A percentile compares a stretch with the other conserved stretches of the same genome.
phyloP scores from a whole-genome alignment of 495 filamentous ascomycete species.

The Penicillium daleae region DNA sequence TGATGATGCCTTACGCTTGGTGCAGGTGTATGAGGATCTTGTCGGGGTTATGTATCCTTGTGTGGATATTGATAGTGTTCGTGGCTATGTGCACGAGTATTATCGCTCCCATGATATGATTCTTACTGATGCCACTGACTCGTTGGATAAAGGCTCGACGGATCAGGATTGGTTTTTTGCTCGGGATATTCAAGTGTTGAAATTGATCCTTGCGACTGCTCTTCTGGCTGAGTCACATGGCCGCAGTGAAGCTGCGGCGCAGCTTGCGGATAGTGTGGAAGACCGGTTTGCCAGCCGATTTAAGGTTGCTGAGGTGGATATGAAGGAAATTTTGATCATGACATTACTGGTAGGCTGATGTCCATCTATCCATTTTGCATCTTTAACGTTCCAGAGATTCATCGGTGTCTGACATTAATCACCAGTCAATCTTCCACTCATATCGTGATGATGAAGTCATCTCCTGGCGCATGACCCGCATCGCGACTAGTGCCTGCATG shows the following conservation, averaged over 20 bases:
- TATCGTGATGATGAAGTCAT: slow-evolving; percentile 78
- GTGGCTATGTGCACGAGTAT: slow-evolving; percentile 48
- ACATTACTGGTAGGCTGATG: slow-evolving; percentile 60
- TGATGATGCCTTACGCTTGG: slow-evolving; percentile 70
- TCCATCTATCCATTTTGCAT: background rate
- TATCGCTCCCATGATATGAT: slow-evolving; percentile 43
- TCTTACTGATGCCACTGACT: slow-evolving; percentile 53
- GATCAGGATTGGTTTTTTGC: slow-evolving; percentile 63
- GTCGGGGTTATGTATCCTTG: slow-evolving; percentile 85
- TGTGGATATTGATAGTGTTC: slow-evolving; percentile 67
- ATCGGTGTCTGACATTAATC: background rate
- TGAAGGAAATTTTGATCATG: slow-evolving; percentile 71
- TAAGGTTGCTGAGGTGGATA: slow-evolving; percentile 63
- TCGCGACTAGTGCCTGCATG: slow-evolving; percentile 70
- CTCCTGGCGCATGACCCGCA: slow-evolving; percentile 75
- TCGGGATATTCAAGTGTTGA: slow-evolving; percentile 70
- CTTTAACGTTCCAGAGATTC: background rate
- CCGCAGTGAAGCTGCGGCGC: slow-evolving; percentile 69
- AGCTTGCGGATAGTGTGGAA: slow-evolving; percentile 72
- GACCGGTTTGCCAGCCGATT: slow-evolving; percentile 66
- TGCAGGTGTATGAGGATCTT: slow-evolving; percentile 75
- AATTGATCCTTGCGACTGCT: slow-evolving; percentile 74
- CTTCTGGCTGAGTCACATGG: slow-evolving; percentile 73
- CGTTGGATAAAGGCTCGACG: slow-evolving; percentile 51
- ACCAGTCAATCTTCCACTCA: slow-evolving; percentile 78